Percentiles rank a stretch among this genome's conserved stretches.
Conservation (phyloP, 1,284 basidiomycete genomes). For the Wallemia ichthyophaga region DNA sequence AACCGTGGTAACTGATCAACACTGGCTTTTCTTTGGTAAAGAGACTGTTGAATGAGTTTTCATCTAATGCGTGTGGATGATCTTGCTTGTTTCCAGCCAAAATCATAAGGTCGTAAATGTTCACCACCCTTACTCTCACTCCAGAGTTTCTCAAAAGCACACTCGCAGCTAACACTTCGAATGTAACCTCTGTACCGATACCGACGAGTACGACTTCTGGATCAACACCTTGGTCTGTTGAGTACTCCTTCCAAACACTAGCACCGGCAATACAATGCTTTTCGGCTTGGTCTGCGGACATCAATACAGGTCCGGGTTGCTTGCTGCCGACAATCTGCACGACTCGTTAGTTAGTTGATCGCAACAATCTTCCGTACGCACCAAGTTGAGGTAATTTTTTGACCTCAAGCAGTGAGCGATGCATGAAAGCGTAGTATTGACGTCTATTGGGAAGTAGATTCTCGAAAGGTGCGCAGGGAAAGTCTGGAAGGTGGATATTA, state of each 20-base stretch:
- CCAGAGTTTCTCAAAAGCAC: slow-evolving; percentile 13
- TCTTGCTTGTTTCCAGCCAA: slow-evolving; percentile 26
- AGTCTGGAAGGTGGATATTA: slow-evolving; percentile 51
- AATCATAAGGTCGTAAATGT: slow-evolving; percentile 35
- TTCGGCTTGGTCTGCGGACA: slow-evolving; percentile 17
- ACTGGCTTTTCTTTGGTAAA: slow-evolving; percentile 40
- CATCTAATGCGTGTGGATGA: slow-evolving; percentile 45
- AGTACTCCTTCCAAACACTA: slow-evolving; percentile 19
- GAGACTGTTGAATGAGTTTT: slow-evolving; percentile 31
- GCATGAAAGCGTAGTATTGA: slow-evolving; percentile 44
- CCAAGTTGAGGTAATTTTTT: slow-evolving; percentile 49
- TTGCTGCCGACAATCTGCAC: slow-evolving; percentile 14
- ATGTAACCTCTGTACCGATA: slow-evolving; percentile 20
- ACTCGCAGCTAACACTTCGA: slow-evolving; percentile 17
- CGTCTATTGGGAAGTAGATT: slow-evolving; percentile 68
- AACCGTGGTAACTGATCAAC: slow-evolving; percentile 62
- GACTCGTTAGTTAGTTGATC: slow-evolving; percentile 8
- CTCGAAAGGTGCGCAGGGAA: slow-evolving; percentile 41
- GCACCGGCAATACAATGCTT: slow-evolving; percentile 15
- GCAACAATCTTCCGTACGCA: slow-evolving; percentile 3
- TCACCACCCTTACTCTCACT: slow-evolving; percentile 12
- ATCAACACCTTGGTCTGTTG: slow-evolving; percentile 18
- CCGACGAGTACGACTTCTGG: slow-evolving; percentile 23
- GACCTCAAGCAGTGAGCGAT: slow-evolving; percentile 50
- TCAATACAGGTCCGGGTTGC: slow-evolving; percentile 13